Percentiles rank a stretch among this genome's conserved stretches.
These are phyloP conservation scores for Cutaneotrichosporon sp. DNA, from an alignment of 1,284 basidiomycete genomes.

Conservation along the genomic window DNA sequence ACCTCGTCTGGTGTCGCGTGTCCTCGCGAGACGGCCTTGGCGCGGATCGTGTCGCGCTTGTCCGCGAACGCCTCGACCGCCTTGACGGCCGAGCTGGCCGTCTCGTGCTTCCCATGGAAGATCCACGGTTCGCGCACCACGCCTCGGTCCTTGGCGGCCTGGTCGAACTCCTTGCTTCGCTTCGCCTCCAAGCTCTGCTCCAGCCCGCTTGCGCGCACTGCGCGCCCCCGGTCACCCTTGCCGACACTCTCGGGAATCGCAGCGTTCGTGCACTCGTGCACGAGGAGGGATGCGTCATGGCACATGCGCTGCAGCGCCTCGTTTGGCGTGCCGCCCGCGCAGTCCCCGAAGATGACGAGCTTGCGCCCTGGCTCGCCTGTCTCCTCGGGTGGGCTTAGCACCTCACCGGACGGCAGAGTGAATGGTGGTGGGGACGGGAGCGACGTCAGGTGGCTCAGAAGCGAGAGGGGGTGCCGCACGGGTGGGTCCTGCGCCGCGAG, in stretches of 20 bases:
- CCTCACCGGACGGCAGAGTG: constrained; percentile 72
- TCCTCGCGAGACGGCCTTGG: constrained; percentile 65
- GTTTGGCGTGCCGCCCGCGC: constrained; percentile 48
- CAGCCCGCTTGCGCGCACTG: constrained; percentile 37
- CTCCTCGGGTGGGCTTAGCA: constrained; percentile 66
- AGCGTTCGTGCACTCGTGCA: constrained; percentile 83
- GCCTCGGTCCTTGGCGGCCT: constrained; percentile 26
- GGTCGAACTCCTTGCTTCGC: constrained; percentile 34
- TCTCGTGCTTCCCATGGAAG: constrained; percentile 18
- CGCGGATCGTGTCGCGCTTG: constrained; percentile 57
- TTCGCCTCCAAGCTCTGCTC: constrained; percentile 47
- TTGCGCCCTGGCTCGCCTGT: constrained; percentile 56
- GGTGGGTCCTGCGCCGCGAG: constrained; percentile 59
- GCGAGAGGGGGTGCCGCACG: constrained; percentile 69
- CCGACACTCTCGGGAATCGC: constrained; percentile 62
- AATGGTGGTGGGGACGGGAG: constrained; percentile 61
- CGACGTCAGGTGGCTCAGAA: constrained; percentile 67
- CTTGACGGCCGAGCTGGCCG: constrained; percentile 53
- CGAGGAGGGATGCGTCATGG: constrained; percentile 42
- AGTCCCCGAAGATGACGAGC: constrained; percentile 51
- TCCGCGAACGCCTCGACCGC: constrained; percentile 51
- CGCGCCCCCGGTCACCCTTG: constrained; percentile 41
- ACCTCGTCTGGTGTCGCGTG: constrained; percentile 84
- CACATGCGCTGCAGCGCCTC: constrained; percentile 39
- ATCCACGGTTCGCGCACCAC: constrained; percentile 20